Conservation (phyloP, 495 filamentous ascomycete genomes). For the Neurospora cerealis region DNA sequence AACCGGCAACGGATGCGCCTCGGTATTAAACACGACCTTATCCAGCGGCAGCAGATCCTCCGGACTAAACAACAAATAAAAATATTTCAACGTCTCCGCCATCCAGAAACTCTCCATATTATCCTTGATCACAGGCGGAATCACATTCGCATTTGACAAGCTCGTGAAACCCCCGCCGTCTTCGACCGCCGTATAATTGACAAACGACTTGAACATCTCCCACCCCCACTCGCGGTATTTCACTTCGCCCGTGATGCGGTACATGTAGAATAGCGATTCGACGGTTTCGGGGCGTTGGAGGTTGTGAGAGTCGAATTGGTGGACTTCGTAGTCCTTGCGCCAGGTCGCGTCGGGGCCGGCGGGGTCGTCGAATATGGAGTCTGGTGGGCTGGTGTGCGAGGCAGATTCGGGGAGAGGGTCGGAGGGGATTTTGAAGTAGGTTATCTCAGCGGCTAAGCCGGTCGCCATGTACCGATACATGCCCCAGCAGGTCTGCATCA, state of each 20-base stretch:
- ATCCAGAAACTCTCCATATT: constrained; percentile 98
- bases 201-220: constrained; percentile 93
- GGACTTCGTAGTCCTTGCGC: constrained; percentile 68
- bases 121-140: constrained; percentile 56
- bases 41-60: constrained; percentile 75
- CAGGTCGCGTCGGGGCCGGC: constrained; percentile 37
- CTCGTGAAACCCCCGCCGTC: constrained; percentile 76
- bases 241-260: constrained; percentile 87
- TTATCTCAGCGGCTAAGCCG: constrained; percentile 85
- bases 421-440: constrained; percentile 68
- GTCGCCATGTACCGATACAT: constrained; percentile 86
- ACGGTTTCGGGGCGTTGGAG: constrained; percentile 94
- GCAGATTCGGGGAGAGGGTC: constrained; percentile 48
- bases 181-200: constrained; percentile 66
- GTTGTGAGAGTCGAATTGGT: constrained; percentile 72
- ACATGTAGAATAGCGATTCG: constrained; percentile 96
- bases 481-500: constrained; percentile 96
- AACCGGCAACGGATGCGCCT: constrained; percentile 82
- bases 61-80: constrained; percentile 88
- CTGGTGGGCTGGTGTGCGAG: constrained; percentile 31
- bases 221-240: constrained; percentile 95
- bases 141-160: constrained; percentile 59
- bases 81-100: constrained; percentile 96
- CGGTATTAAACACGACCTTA: constrained; percentile 86
- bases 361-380: constrained; percentile 28